These are phyloP conservation scores for Coffea eugenioides DNA, from an alignment of 257 asterid genomes.

Conservation along the genomic window DNA sequence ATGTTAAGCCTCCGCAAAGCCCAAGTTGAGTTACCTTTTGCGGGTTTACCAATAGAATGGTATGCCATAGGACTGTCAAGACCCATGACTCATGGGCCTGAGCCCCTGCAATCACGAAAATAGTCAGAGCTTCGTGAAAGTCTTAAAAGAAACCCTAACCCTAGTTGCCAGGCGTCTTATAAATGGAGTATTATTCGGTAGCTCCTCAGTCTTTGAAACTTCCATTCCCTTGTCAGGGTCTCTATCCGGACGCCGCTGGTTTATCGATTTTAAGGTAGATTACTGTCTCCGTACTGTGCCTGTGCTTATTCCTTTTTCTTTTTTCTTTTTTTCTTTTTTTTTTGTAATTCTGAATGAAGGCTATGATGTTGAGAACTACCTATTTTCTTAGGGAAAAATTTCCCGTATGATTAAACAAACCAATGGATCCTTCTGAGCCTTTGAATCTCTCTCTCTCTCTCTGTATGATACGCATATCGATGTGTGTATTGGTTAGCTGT, in stretches of 20 bases:
- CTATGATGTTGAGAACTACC: conserved; percentile 73
- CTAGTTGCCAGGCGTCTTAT: conserved; percentile 14
- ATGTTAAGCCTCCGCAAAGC: no score
- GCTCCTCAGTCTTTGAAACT: neutral
- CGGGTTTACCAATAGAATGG: no score
- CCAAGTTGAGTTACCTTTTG: no score
- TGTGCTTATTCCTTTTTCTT: neutral
- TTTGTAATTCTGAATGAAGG: conserved; percentile 17
- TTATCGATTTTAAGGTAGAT: neutral
- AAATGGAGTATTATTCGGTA: neutral
- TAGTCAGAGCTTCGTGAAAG: no score
- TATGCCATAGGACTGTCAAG: no score
- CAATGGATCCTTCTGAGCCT: conserved; percentile 98
- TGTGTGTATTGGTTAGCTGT: neutral
- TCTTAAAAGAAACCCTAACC: conserved; percentile 16
- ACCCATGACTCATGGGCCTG: neutral
- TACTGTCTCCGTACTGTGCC: neutral
- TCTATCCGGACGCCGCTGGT: neutral
- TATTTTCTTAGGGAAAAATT: conserved; percentile 58
- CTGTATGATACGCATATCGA: neutral
- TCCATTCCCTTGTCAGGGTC: neutral
- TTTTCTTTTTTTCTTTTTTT: neutral
- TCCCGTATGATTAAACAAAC: conserved; percentile 58
- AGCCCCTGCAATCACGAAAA: no score
- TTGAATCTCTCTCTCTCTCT: neutral